Evolutionary conservation across 1,284 basidiomycete genomes (phyloP).

Genomic region (Ganoderma multipileum): DNA sequence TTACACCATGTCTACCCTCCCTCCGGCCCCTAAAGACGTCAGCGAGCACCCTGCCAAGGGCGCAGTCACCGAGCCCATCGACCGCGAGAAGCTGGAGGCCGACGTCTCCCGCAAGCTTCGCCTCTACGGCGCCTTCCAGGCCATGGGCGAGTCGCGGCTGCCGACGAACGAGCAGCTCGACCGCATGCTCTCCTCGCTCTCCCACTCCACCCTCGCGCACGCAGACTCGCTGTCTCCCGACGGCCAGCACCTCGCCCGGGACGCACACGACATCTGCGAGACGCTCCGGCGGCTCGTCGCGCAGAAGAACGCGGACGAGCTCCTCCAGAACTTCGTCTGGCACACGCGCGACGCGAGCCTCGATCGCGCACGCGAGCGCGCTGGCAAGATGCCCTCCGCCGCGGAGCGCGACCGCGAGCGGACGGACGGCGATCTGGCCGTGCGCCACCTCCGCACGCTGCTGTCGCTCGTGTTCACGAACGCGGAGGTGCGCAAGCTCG

Average conservation of each 20-base stretch:
- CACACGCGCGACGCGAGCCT: slow-evolving; percentile 67
- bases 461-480: slow-evolving; percentile 88
- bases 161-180: slow-evolving; percentile 87
- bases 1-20: slow-evolving; percentile 62
- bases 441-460: slow-evolving; percentile 84
- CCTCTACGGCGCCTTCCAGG: slow-evolving; percentile 80
- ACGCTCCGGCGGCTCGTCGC: slow-evolving; percentile 74
- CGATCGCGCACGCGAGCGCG: slow-evolving; percentile 50
- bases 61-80: slow-evolving; percentile 63
- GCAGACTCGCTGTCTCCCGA: slow-evolving; percentile 73
- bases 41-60: slow-evolving; percentile 55
- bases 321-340: slow-evolving; percentile 89
- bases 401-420: slow-evolving; percentile 62
- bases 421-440: slow-evolving; percentile 69
- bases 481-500: slow-evolving; percentile 89
- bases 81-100: slow-evolving; percentile 57
- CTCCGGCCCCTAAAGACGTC: slow-evolving; percentile 63
- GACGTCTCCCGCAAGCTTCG: slow-evolving; percentile 75
- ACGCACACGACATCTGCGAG: slow-evolving; percentile 75
- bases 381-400: slow-evolving; percentile 46
- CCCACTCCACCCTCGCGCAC: slow-evolving; percentile 71
- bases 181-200: slow-evolving; percentile 71
- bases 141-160: slow-evolving; percentile 78
- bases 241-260: slow-evolving; percentile 78
- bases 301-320: slow-evolving; percentile 89